phyloP scores from a whole-genome alignment of 1,139 yeast species.

The Candida buenavistaensis region DNA sequence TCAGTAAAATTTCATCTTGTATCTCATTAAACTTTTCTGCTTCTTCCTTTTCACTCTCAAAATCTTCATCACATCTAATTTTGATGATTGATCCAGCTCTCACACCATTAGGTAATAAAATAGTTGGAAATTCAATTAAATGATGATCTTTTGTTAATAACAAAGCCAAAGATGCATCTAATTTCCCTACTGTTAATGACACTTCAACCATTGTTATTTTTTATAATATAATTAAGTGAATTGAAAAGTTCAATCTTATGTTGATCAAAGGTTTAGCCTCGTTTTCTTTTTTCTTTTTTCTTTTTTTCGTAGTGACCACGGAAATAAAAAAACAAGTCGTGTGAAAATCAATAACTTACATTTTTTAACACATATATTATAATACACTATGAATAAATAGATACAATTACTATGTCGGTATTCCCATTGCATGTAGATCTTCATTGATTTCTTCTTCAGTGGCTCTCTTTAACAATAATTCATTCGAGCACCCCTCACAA shows the following conservation, averaged over 20 bases:
- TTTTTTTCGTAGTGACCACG: background rate
- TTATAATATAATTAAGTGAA: background rate
- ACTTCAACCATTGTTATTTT: slow-evolving; percentile 69
- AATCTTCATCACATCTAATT: slow-evolving; percentile 79
- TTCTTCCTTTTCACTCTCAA: slow-evolving; percentile 66
- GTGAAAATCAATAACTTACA: too few relatives aligned
- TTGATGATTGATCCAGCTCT: slow-evolving; percentile 93
- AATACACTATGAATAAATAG: too few relatives aligned
- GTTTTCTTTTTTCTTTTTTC: background rate
- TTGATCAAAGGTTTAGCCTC: background rate
- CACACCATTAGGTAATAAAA: slow-evolving; percentile 85
- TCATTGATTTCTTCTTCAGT: slow-evolving; percentile 62
- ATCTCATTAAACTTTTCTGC: slow-evolving; percentile 55
- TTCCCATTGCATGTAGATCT: slow-evolving; percentile 57
- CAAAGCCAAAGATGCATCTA: slow-evolving; percentile 92
- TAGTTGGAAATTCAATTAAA: slow-evolving; percentile 93
- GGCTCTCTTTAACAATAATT: slow-evolving; percentile 49
- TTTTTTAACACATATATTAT: too few relatives aligned
- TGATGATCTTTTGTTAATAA: slow-evolving; percentile 91
- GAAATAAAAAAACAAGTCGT: background rate
- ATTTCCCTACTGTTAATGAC: slow-evolving; percentile 89
- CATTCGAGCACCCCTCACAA: slow-evolving; percentile 32
- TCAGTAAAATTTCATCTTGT: slow-evolving; percentile 71
- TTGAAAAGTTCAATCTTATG: background rate
- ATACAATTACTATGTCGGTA: slow-evolving; percentile 19